These are phyloP conservation scores for Cryoendolithus antarcticus DNA, from an alignment of 2,329 filamentous ascomycete species.

Conservation along the genomic window DNA sequence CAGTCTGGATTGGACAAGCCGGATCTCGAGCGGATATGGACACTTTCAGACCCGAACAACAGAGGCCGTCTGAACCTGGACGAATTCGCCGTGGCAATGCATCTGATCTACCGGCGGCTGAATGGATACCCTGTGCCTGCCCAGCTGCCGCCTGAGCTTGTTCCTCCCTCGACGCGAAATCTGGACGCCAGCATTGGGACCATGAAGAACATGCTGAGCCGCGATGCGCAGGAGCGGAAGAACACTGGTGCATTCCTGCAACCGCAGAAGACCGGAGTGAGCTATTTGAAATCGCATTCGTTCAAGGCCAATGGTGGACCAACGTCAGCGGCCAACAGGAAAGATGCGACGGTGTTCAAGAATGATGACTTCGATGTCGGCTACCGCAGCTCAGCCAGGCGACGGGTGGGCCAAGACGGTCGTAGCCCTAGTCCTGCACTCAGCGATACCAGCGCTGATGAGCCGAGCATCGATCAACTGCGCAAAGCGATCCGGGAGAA, in stretches of 20 bases:
- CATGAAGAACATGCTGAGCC: constrained; percentile 76
- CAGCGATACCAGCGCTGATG: constrained; percentile 64
- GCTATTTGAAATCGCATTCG: constrained; percentile 91
- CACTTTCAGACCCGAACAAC: constrained; percentile 83
- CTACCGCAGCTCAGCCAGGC: constrained; percentile 86
- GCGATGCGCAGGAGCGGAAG: constrained; percentile 83
- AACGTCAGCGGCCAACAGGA: constrained; percentile 46
- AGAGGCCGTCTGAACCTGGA: constrained; percentile 90
- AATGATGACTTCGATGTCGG: constrained; percentile 80
- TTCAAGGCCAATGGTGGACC: constrained; percentile 52
- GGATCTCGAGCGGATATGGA: constrained; percentile 90
- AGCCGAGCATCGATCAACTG: constrained; percentile 74
- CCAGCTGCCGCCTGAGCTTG: constrained; percentile 76
- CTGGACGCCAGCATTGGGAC: constrained; percentile 86
- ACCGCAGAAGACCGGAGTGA: constrained; percentile 94
- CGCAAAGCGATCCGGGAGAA: constrained; percentile 89
- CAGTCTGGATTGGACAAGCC: constrained; percentile 87
- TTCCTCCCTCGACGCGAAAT: constrained; percentile 89
- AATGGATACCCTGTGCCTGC: constrained; percentile 90
- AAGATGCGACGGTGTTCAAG: constrained; percentile 92
- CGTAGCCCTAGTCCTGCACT: constrained; percentile 64
- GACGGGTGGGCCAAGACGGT: constrained; percentile 56
- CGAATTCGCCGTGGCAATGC: constrained; percentile 97
- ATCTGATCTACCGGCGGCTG: constrained; percentile 92
- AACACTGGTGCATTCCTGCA: constrained; percentile 79